These are phyloP conservation scores for Trichoderma harzianum DNA, from an alignment of 2,329 filamentous ascomycete genomes.

Conservation along the genomic window DNA sequence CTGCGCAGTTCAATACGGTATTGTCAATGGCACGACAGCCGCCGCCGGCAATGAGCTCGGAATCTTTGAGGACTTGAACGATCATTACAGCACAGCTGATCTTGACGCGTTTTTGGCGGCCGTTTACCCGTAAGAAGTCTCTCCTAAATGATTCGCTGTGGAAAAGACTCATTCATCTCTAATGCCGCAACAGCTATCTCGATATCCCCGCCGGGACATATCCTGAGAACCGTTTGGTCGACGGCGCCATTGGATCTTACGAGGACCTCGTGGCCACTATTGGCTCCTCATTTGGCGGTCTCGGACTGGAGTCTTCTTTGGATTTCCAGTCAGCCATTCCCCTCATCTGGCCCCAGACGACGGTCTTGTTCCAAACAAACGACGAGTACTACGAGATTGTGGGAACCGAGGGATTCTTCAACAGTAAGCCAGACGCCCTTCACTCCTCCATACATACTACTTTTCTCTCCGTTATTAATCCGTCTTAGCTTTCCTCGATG, in stretches of 20 bases:
- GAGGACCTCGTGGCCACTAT: not conserved
- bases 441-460: too few species aligned
- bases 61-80: not conserved
- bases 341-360: conserved; percentile 1
- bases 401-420: not conserved
- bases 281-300: not conserved
- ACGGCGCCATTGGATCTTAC: not conserved
- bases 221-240: not conserved
- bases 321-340: not conserved
- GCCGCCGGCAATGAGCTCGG: conserved; percentile 6
- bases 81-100: conserved; percentile 1
- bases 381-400: conserved; percentile 2
- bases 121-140: not conserved
- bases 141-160: not conserved
- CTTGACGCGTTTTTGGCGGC: not conserved
- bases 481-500: conserved; percentile 34
- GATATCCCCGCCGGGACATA: not conserved
- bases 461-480: not conserved
- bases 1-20: not conserved
- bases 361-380: not conserved
- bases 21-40: not conserved
- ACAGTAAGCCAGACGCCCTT: too few species aligned
- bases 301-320: not conserved
- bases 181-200: not conserved
- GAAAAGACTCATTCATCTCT: not conserved